A percentile compares a stretch with the other conserved stretches of the same genome.
Conservation (phyloP, 176 grass and related monocot genomes). For the Puccinellia tenuiflora region DNA sequence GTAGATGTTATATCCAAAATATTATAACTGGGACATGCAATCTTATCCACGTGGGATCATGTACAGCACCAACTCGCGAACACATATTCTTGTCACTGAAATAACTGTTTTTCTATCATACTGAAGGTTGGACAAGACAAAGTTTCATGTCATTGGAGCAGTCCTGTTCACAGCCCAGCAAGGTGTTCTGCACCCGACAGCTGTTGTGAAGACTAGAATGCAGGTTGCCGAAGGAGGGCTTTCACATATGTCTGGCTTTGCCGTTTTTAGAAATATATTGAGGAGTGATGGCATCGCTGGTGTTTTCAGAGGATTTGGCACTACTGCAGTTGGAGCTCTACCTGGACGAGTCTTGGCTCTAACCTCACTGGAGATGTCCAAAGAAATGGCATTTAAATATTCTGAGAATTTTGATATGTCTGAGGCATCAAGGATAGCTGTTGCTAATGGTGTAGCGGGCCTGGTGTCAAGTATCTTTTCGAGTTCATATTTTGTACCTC, state of each 20-base stretch:
- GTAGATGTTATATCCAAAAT: not conserved
- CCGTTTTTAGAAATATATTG: slow-evolving; percentile 73
- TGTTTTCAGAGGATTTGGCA: slow-evolving; percentile 87
- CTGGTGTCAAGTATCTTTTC: slow-evolving; percentile 74
- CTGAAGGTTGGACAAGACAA: slow-evolving; percentile 87
- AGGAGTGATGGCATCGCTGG: slow-evolving; percentile 73
- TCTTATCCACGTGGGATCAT: not conserved
- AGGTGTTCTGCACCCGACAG: slow-evolving; percentile 74
- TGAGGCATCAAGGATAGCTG: slow-evolving; percentile 62
- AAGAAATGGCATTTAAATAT: slow-evolving; percentile 78
- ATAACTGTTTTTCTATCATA: slow-evolving; percentile 1
- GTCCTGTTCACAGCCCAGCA: slow-evolving; percentile 82
- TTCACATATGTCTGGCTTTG: slow-evolving; percentile 63
- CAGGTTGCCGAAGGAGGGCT: slow-evolving; percentile 70
- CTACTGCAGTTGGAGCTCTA: slow-evolving; percentile 72
- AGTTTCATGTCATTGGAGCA: slow-evolving; percentile 84
- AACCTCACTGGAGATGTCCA: slow-evolving; percentile 83
- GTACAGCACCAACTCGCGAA: not conserved
- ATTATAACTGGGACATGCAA: not conserved
- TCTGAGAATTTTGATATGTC: slow-evolving; percentile 56
- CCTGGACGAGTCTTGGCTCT: slow-evolving; percentile 79
- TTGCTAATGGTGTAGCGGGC: slow-evolving; percentile 72
- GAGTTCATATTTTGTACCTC: slow-evolving; percentile 80
- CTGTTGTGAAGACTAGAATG: slow-evolving; percentile 93
- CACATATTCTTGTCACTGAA: not conserved